Conservation (phyloP, 225 moss, liverwort and hornwort genomes). For the Rhytidiadelphus loreus region DNA sequence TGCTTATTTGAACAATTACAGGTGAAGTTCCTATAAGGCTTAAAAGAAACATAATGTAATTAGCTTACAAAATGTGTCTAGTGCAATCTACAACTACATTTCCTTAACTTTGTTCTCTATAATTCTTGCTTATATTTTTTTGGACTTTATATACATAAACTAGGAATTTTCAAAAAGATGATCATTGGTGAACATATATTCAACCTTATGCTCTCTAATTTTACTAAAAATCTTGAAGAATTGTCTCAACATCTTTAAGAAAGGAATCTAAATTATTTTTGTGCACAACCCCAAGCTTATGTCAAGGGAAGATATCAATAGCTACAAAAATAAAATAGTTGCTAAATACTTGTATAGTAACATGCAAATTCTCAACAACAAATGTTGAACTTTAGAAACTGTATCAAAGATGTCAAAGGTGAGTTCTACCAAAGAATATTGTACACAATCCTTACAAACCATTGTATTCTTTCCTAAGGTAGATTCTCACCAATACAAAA, state of each 20-base stretch:
- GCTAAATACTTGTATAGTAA: too few species aligned
- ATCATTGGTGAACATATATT: not conserved
- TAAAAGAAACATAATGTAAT: too few species aligned
- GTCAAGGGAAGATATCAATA: accelerated
- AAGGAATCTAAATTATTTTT: not conserved
- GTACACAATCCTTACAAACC: not conserved
- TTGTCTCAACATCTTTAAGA: not conserved
- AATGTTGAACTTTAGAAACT: not conserved
- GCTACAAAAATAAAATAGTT: not conserved
- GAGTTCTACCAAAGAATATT: not conserved
- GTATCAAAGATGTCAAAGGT: not conserved
- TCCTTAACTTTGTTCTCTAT: too few species aligned
- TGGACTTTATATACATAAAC: not conserved
- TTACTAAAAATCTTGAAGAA: not conserved
- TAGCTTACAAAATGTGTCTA: too few species aligned
- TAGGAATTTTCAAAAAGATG: not conserved
- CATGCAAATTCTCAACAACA: accelerated
- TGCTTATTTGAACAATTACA: too few species aligned
- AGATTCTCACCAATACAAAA: not conserved
- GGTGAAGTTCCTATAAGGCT: too few species aligned
- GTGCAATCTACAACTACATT: too few species aligned
- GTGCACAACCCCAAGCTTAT: accelerated
- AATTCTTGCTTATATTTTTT: not conserved
- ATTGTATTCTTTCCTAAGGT: accelerated
- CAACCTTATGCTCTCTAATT: not conserved